Evolutionary conservation across 345 rosid genomes (phyloP), one percentile per base, ranked within the genome.

Genomic region (Arabidopsis arenosa): DNA sequence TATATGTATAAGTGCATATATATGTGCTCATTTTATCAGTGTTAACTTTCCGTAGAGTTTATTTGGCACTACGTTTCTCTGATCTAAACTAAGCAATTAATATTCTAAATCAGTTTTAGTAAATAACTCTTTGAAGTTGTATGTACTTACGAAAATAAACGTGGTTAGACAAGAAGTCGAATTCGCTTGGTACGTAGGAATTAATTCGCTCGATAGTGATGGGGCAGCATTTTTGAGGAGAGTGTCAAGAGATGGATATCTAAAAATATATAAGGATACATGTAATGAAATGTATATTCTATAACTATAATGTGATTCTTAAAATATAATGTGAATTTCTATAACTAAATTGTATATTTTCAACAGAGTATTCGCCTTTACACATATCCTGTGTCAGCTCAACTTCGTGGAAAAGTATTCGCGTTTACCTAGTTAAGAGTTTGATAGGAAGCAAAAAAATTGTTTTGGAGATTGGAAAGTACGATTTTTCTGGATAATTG

Each of bases 11-110:
- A n/a, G n/a, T n/a, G n/a, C n/a, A n/a, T 18, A 59, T 17, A 41
- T 51, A 18, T 30, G 5, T 21, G 32, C 41, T 32, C 69, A 9
- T 21, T 45, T 45, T 32, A n/a, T 13, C 14, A 32, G 18, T 49
- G 28, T 26, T 14, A 47, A 49, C 2, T 4, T 35, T 8, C n/a
- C n/a, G n/a, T 23, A 13, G 45, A 57, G 6, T n/a, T 53, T 11
- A 5, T 51, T 9, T 51, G 17, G 60, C 13, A 45, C 18, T 17
- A n/a, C 21, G 3, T 7, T n/a, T 5, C 17, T n/a, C 1, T n/a
- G 18, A 32, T 58, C 13, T 33, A 58, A 32, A 15, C 15, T 57
- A 57, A 57, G n/a, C 65, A 32, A 70, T 12, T 45, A 59, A 35
- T 33, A 39, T 44, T 18, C 35, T 18, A 4, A 12, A 13, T 48